These are phyloP conservation scores for Tephrocybe sp. DNA, from an alignment of 768 basidiomycete genomes.

Conservation along the genomic window DNA sequence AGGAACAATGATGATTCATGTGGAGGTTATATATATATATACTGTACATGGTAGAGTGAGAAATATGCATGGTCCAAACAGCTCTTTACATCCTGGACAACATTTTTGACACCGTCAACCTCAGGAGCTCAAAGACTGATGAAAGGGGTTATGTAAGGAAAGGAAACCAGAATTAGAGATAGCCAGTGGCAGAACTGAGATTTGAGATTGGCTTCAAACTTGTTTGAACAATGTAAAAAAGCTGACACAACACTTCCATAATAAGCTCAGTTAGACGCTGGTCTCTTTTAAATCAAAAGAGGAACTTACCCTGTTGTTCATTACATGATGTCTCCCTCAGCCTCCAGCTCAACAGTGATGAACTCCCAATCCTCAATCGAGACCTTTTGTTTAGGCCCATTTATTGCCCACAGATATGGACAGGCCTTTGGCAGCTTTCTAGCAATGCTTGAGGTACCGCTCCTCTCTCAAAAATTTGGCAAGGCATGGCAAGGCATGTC, in stretches of 20 bases:
- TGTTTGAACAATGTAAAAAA: no score
- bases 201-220: neutral
- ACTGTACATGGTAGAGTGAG: neutral
- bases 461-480: slow-evolving; percentile 59
- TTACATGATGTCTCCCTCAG: slow-evolving; percentile 15
- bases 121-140: no score
- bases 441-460: slow-evolving; percentile 86
- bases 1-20: neutral
- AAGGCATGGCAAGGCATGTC: slow-evolving; percentile 65
- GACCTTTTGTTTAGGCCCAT: slow-evolving; percentile 56
- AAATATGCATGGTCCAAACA: neutral
- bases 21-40: slow-evolving; percentile 8
- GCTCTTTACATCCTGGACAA: slow-evolving; percentile 6
- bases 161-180: neutral
- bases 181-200: neutral
- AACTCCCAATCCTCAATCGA: slow-evolving; percentile 35
- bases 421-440: slow-evolving; percentile 84
- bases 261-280: neutral
- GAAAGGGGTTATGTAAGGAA: neutral
- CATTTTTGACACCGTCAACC: no score
- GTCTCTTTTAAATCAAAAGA: slow-evolving; percentile 1
- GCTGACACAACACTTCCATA: no score
- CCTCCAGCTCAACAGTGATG: no score
- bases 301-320: neutral
- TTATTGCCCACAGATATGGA: slow-evolving; percentile 66